phyloP scores from a whole-genome alignment of 2,329 filamentous ascomycete species.

The Fusarium sarcochroum region DNA sequence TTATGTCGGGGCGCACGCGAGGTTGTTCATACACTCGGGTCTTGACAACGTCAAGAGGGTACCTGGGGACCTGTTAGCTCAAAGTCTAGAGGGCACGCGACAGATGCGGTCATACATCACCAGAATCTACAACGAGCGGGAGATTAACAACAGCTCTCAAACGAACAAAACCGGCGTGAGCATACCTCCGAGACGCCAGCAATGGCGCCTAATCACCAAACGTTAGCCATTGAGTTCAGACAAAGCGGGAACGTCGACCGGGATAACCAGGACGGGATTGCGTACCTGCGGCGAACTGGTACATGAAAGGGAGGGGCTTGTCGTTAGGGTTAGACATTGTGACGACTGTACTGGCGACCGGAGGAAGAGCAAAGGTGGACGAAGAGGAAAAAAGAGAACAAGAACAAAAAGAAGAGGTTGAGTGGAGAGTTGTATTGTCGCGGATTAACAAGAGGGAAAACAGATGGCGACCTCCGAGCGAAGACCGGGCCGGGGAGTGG shows the following conservation, averaged over 20 bases:
- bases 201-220: slow-evolving; percentile 77
- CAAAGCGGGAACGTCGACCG: slow-evolving; percentile 3
- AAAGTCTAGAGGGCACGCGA: slow-evolving; percentile 37
- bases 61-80: slow-evolving; percentile 71
- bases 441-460: slow-evolving; percentile 31
- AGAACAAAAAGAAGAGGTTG: slow-evolving; percentile 14
- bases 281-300: slow-evolving; percentile 94
- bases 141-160: slow-evolving; percentile 32
- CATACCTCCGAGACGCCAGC: slow-evolving; percentile 97
- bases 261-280: slow-evolving; percentile 47
- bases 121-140: slow-evolving; percentile 74
- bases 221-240: slow-evolving; percentile 39
- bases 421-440: slow-evolving; percentile 33
- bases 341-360: slow-evolving; percentile 27
- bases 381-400: slow-evolving; percentile 14
- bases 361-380: slow-evolving; percentile 11
- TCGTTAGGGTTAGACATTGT: slow-evolving; percentile 58
- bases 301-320: slow-evolving; percentile 89
- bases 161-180: slow-evolving; percentile 36
- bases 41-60: slow-evolving; percentile 98
- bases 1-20: slow-evolving; percentile 30
- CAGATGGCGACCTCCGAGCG: slow-evolving; percentile 46
- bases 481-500: slow-evolving; percentile 48
- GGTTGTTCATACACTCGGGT: slow-evolving; percentile 84
- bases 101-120: slow-evolving; percentile 75